Percentiles rank a stretch among this genome's conserved stretches.
phyloP scores from a whole-genome alignment of 1,139 yeast species.

The Lodderomyces beijingensis region DNA sequence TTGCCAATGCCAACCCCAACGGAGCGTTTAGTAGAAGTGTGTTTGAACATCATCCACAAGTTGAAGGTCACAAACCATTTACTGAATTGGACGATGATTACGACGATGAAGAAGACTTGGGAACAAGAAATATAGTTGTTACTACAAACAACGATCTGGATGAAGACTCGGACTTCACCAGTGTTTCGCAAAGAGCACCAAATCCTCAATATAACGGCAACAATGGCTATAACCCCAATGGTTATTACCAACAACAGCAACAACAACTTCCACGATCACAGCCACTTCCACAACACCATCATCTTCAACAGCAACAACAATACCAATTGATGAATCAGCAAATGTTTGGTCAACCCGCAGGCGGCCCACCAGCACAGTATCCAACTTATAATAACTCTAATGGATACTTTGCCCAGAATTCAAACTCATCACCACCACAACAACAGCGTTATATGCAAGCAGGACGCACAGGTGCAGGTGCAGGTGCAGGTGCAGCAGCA shows the following conservation, averaged over 20 bases:
- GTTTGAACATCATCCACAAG: slow-evolving; percentile 45
- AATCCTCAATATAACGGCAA: slow-evolving; percentile 49
- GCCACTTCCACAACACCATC: too few species aligned
- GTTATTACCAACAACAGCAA: slow-evolving; percentile 5
- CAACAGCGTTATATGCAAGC: slow-evolving; percentile 1
- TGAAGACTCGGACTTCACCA: slow-evolving; percentile 61
- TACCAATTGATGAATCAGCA: slow-evolving; percentile 18
- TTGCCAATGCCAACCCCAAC: slow-evolving; percentile 1
- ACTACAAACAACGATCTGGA: slow-evolving; percentile 25
- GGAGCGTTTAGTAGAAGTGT: slow-evolving; percentile 17
- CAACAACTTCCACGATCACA: slow-evolving; percentile 12
- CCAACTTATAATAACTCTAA: slow-evolving; percentile 7
- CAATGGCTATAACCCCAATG: slow-evolving; percentile 1
- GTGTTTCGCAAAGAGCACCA: slow-evolving; percentile 75
- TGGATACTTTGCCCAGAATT: slow-evolving; percentile 11
- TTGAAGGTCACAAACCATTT: slow-evolving; percentile 47
- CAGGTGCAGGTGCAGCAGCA: too few species aligned
- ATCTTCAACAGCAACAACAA: slow-evolving; percentile 10
- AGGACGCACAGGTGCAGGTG: too few species aligned
- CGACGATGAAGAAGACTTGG: slow-evolving; percentile 14
- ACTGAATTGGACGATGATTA: slow-evolving; percentile 39
- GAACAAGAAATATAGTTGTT: slow-evolving; percentile 6
- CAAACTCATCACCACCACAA: slow-evolving; percentile 3
- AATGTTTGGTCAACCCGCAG: slow-evolving; percentile 9
- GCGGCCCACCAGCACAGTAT: slow-evolving; percentile 8